These are phyloP conservation scores for Whalleya microplaca DNA, from an alignment of 2,329 filamentous ascomycete genomes.

Conservation along the genomic window DNA sequence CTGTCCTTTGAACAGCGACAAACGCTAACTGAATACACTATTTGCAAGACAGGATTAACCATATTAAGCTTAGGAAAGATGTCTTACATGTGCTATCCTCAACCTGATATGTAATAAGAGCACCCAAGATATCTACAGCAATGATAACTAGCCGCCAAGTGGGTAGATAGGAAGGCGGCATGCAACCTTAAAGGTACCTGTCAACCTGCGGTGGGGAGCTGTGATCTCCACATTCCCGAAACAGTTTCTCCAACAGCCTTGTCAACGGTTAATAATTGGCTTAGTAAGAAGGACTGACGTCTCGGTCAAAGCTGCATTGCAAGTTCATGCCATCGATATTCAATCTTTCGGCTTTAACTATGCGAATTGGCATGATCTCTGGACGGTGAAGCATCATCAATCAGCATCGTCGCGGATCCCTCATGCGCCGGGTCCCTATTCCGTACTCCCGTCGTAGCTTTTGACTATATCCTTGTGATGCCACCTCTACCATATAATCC, in stretches of 20 bases:
- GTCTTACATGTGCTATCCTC: too few species aligned
- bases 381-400: constrained; percentile 14
- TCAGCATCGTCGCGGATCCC: constrained; percentile 17
- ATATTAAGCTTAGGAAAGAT: too few species aligned
- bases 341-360: constrained; percentile 1
- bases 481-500: background rate
- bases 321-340: background rate
- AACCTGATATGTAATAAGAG: too few species aligned
- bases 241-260: constrained; percentile 4
- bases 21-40: too few species aligned
- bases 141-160: background rate
- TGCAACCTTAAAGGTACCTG: background rate
- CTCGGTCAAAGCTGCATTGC: too few species aligned
- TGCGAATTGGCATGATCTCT: constrained; percentile 2
- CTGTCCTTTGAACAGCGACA: too few species aligned
- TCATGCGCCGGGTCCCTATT: constrained; percentile 23
- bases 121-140: too few species aligned
- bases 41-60: too few species aligned
- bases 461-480: background rate
- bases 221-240: constrained; percentile 21
- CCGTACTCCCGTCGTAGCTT: background rate
- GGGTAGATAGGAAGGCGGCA: background rate
- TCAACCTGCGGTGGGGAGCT: background rate
- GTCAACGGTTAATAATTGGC: background rate
- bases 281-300: background rate